Evolutionary conservation across 129 eudicot genomes (phyloP), one percentile per base, ranked within the genome.

Genomic region (Saussurea involucrata): DNA sequence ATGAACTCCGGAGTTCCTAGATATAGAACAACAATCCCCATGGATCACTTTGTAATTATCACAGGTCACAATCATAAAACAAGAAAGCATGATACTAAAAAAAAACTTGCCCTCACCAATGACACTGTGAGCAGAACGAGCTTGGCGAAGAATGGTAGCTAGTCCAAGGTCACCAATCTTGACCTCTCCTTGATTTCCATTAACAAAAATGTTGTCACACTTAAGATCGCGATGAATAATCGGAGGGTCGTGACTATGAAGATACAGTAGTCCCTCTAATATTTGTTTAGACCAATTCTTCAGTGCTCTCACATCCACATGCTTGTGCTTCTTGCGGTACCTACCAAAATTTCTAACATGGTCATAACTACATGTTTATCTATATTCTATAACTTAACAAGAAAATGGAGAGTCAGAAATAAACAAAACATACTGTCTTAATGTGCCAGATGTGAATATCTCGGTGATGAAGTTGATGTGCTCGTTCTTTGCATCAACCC

Each of bases 391-490:
- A 42, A 22, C n/a, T 24, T n/a, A 24, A 44, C 31, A 13, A 71
- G 17, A 22, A 71, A 40, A 21, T 36, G 63, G 18, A 68, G 24
- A 12, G 25, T 69, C 20, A 9, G 24, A 49, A 37, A 73, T 3
- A 17, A 71, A 27, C 27, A 2, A 21, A 74, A 87, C 92, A 63
- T 67, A 87, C 92, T 87, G 85, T 75, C 88, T 82, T 24, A 87
- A 74, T 71, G 88, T 87, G 21, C 92, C 92, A 63, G 92, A 87
- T 42, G 89, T 87, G 85, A 87, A 85, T 74, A 87, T 80, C 65
- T 87, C 92, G 13, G 92, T 87, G 58, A 87, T 86, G 66, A 87
- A 85, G 72, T 87, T 87, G 77, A 87, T 82, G 65, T 85, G 84
- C 66, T 84, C 79, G 25, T 85, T 85, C 13, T 83, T 83, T 65